Percentiles rank a stretch among this genome's conserved stretches.
These are phyloP conservation scores for Melanomma pulvis-pyrius DNA, from an alignment of 495 filamentous ascomycete species.

Conservation along the genomic window DNA sequence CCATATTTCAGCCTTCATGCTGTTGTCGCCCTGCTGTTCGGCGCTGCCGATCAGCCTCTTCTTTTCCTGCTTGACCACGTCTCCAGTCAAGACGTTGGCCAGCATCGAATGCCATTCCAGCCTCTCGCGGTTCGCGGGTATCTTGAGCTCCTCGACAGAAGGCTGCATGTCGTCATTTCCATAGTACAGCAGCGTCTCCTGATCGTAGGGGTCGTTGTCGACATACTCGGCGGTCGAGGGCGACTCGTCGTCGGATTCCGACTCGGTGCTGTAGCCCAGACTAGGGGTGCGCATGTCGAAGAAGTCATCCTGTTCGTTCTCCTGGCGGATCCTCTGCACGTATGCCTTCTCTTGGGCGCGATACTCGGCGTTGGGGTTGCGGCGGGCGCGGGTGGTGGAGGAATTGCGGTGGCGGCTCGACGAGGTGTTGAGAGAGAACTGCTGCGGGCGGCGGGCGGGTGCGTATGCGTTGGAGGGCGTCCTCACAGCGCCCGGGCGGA, in stretches of 20 bases:
- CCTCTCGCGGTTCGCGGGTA: conserved; percentile 84
- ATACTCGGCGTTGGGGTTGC: conserved; percentile 79
- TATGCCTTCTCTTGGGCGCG: conserved; percentile 81
- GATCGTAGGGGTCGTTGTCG: conserved; percentile 83
- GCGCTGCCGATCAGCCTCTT: conserved; percentile 83
- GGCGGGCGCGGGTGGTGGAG: conserved; percentile 32
- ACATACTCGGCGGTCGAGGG: conserved; percentile 81
- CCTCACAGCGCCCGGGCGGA: conserved; percentile 33
- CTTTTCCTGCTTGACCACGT: conserved; percentile 97
- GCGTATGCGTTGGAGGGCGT: conserved; percentile 42
- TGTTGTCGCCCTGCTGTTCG: conserved; percentile 72
- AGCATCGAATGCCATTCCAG: conserved; percentile 99
- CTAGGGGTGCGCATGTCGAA: conserved; percentile 71
- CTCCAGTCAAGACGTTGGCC: conserved; percentile 89
- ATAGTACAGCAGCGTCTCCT: conserved; percentile 89
- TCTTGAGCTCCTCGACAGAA: conserved; percentile 83
- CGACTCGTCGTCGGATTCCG: conserved; percentile 87
- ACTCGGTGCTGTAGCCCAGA: conserved; percentile 68
- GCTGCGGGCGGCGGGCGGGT: conserved; percentile 66
- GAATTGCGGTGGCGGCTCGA: conserved; percentile 39
- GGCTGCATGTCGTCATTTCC: conserved; percentile 84
- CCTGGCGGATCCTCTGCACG: conserved; percentile 74
- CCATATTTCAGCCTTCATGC: conserved; percentile 84
- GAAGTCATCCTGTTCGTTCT: conserved; percentile 68
- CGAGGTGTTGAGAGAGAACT: conserved; percentile 47